Conservation (phyloP, 176 grass and related monocot genomes). For the Zea mays region DNA sequence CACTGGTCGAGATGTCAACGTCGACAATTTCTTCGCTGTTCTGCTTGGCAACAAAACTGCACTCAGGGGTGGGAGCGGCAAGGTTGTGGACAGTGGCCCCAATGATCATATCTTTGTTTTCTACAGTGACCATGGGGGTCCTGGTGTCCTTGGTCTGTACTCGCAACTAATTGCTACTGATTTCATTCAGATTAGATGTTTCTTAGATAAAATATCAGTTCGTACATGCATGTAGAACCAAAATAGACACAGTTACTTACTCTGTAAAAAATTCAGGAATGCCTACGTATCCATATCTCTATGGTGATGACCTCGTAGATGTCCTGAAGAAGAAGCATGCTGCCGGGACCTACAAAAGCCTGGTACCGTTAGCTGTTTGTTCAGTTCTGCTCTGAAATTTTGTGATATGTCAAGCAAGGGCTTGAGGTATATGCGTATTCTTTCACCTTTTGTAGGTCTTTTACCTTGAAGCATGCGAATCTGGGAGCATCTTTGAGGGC, state of each 20-base stretch:
- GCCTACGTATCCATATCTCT: constrained; percentile 95
- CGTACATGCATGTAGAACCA: constrained; percentile 23
- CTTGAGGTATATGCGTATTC: constrained; percentile 22
- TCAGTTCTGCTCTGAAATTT: constrained; percentile 29
- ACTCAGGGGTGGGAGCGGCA: constrained; percentile 82
- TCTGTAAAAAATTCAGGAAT: constrained; percentile 58
- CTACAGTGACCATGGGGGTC: constrained; percentile 92
- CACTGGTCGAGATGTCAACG: constrained; percentile 73
- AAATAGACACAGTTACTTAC: constrained; percentile 15
- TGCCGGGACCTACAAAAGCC: constrained; percentile 90
- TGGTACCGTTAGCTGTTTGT: constrained; percentile 56
- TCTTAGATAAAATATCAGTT: not conserved
- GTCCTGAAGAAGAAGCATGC: constrained; percentile 89
- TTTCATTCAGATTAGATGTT: constrained; percentile 21
- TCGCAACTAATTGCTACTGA: constrained; percentile 23
- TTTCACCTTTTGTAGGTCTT: constrained; percentile 63
- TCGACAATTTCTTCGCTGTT: constrained; percentile 85
- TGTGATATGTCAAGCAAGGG: constrained; percentile 31
- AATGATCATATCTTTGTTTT: constrained; percentile 97
- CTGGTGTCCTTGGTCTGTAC: constrained; percentile 87
- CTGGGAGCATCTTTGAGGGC: constrained; percentile 94
- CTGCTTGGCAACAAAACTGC: constrained; percentile 85
- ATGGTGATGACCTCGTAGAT: constrained; percentile 73
- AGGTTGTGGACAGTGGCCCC: constrained; percentile 87
- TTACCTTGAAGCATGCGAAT: constrained; percentile 99